Base-by-base conservation (phyloP, 2,329 filamentous ascomycete genomes). In the Beauveria rudraprayagi region DNA sequence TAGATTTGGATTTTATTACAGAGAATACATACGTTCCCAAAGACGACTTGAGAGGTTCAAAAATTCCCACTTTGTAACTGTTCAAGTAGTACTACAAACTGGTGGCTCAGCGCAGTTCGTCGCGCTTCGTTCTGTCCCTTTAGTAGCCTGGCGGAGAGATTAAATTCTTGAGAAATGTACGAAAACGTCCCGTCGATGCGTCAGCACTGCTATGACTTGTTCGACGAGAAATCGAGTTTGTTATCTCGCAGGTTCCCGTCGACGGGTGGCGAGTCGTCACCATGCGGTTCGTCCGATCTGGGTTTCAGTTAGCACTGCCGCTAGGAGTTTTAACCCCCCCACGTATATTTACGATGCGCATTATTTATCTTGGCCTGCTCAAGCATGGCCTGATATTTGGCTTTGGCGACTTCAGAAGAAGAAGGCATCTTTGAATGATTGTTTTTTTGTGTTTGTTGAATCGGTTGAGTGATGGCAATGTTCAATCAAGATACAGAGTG, bases 141-240 rank as follows among this genome's bases (percentile, higher is more conserved):
- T 22, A 62, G 34, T 57, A 63, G 2, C 56, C 62, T 2, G 62
- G 62, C n/a, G 62, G 60, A 3, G 62, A 63, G 3, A 62, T 22
- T 3, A 63, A 19, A 51, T 63, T 63, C 56, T 62, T 63, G 24
- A 62, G 54, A 41, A 63, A 59, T 10, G 62, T 43, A 6, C 60
- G 60, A 46, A 63, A 62, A 17, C 62, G 60, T 14, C 62, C 62
- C 14, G 28, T 41, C n/a, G 50, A 34, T 11, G 47, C 60, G 17
- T 55, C 52, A 5, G 55, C 34, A 47, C 62, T 62, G 24, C 62
- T 60, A 24, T 63, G 60, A 43, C 62, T 63, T 16, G 60, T 59
- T 1, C 62, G 56, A 37, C 62, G 62, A 5, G 50, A 60, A 34
- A 63, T 63, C 7, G 62, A 63, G 30, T 63, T 63, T 24, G 62